Percentiles rank a stretch among this genome's conserved stretches.
Conservation (phyloP, 352 stramenopile species). For the Sclerospora graminicola region DNA sequence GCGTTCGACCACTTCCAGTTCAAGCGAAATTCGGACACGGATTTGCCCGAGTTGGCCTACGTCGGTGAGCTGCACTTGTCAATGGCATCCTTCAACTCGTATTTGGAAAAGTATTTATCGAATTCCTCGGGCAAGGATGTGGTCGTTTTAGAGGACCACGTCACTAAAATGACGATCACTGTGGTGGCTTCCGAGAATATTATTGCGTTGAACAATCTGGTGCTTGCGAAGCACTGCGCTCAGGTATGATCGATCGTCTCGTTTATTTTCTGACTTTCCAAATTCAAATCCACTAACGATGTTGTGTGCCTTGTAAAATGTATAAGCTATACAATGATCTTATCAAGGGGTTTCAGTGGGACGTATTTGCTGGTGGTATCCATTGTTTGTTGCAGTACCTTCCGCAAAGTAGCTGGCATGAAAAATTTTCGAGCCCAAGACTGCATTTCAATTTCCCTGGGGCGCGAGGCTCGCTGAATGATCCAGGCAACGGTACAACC, state of each 20-base stretch:
- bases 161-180: slow-evolving; percentile 56
- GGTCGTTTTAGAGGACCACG: slow-evolving; percentile 54
- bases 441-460: slow-evolving; percentile 77
- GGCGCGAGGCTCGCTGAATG: slow-evolving; percentile 38
- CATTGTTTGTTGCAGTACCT: slow-evolving; percentile 79
- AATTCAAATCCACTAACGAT: not conserved
- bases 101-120: slow-evolving; percentile 67
- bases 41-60: slow-evolving; percentile 51
- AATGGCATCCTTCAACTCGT: slow-evolving; percentile 65
- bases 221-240: slow-evolving; percentile 54
- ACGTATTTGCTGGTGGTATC: slow-evolving; percentile 72
- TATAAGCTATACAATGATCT: slow-evolving; percentile 61
- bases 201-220: slow-evolving; percentile 61
- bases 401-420: slow-evolving; percentile 45
- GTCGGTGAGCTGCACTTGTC: slow-evolving; percentile 57
- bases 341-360: slow-evolving; percentile 77
- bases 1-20: slow-evolving; percentile 76
- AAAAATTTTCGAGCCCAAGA: slow-evolving; percentile 52
- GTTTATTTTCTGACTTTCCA: not conserved
- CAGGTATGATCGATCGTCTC: slow-evolving; percentile 26
- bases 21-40: slow-evolving; percentile 31
- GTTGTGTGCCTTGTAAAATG: slow-evolving; percentile 1
- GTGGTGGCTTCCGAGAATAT: slow-evolving; percentile 63
- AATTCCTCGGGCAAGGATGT: slow-evolving; percentile 41
- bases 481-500: slow-evolving; percentile 72